Conservation (phyloP, 495 filamentous ascomycete genomes). For the Haplographium delicatum region DNA sequence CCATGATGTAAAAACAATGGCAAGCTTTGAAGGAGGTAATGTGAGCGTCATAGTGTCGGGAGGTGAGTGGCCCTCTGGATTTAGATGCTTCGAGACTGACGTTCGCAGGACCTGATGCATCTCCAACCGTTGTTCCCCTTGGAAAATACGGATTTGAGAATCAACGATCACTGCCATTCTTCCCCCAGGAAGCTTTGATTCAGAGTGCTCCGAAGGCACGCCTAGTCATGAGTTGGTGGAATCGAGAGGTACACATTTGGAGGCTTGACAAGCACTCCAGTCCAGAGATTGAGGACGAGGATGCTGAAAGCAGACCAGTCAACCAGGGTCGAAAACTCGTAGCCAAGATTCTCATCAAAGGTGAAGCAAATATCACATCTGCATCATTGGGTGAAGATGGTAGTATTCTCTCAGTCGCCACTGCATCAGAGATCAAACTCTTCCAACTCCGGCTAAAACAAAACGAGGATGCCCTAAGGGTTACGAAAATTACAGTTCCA, state of each 20-base stretch:
- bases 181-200: slow-evolving; percentile 72
- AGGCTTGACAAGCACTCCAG: slow-evolving; percentile 46
- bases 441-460: slow-evolving; percentile 55
- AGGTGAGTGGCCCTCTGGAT: slow-evolving; percentile 46
- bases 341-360: slow-evolving; percentile 67
- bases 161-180: slow-evolving; percentile 67
- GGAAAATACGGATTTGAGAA: slow-evolving; percentile 75
- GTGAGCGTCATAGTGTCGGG: slow-evolving; percentile 88
- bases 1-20: slow-evolving; percentile 95
- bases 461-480: slow-evolving; percentile 48
- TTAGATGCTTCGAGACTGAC: background rate
- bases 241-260: slow-evolving; percentile 83
- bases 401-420: slow-evolving; percentile 69
- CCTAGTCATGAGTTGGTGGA: slow-evolving; percentile 89
- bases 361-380: slow-evolving; percentile 83
- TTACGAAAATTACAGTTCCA: slow-evolving; percentile 63
- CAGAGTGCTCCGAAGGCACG: slow-evolving; percentile 64
- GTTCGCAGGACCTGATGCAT: slow-evolving; percentile 70
- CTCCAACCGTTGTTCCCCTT: slow-evolving; percentile 74
- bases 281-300: slow-evolving; percentile 36
- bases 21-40: slow-evolving; percentile 74
- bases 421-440: slow-evolving; percentile 68
- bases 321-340: slow-evolving; percentile 54
- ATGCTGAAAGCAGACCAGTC: slow-evolving; percentile 28
- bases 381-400: slow-evolving; percentile 70